Conservation (phyloP, 2,329 filamentous ascomycete species). For the Verticillium zaregamsianum region DNA sequence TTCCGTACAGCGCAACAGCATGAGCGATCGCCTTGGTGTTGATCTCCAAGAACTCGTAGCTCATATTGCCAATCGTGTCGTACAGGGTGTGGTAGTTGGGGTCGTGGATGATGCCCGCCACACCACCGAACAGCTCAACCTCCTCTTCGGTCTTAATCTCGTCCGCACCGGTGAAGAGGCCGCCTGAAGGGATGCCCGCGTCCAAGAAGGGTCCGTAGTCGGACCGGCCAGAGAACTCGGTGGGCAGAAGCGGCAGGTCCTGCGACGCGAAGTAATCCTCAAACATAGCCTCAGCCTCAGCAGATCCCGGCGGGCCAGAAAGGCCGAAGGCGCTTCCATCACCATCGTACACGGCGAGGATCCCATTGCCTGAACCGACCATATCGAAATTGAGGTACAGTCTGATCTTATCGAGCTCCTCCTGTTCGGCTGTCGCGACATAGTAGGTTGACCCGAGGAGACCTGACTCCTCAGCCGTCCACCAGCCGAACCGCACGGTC, state of each 20-base stretch:
- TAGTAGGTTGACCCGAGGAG: slow-evolving; percentile 58
- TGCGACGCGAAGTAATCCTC: slow-evolving; percentile 39
- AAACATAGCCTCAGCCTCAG: slow-evolving; percentile 45
- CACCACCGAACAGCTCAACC: slow-evolving; percentile 47
- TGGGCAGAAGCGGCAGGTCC: slow-evolving; percentile 39
- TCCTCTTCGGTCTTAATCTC: slow-evolving; percentile 52
- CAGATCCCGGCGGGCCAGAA: slow-evolving; percentile 47
- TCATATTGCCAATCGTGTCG: slow-evolving; percentile 50
- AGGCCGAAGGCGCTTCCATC: slow-evolving; percentile 48
- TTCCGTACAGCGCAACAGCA: slow-evolving; percentile 45
- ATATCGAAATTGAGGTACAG: slow-evolving; percentile 18
- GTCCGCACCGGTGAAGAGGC: slow-evolving; percentile 57
- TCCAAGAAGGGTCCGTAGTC: slow-evolving; percentile 58
- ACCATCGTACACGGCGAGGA: slow-evolving; percentile 36
- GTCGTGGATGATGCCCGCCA: slow-evolving; percentile 49
- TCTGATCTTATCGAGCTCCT: slow-evolving; percentile 50
- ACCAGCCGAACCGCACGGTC: slow-evolving; percentile 60
- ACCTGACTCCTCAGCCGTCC: slow-evolving; percentile 60
- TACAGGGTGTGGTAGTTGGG: slow-evolving; percentile 50
- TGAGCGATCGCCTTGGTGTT: slow-evolving; percentile 53
- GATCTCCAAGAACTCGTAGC: slow-evolving; percentile 46
- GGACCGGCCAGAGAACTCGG: slow-evolving; percentile 51
- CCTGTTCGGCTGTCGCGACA: slow-evolving; percentile 39
- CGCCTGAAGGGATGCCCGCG: slow-evolving; percentile 50
- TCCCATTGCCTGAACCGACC: slow-evolving; percentile 16